phyloP scores from a whole-genome alignment of 2,329 filamentous ascomycete species.

The Talaromyces sp. region DNA sequence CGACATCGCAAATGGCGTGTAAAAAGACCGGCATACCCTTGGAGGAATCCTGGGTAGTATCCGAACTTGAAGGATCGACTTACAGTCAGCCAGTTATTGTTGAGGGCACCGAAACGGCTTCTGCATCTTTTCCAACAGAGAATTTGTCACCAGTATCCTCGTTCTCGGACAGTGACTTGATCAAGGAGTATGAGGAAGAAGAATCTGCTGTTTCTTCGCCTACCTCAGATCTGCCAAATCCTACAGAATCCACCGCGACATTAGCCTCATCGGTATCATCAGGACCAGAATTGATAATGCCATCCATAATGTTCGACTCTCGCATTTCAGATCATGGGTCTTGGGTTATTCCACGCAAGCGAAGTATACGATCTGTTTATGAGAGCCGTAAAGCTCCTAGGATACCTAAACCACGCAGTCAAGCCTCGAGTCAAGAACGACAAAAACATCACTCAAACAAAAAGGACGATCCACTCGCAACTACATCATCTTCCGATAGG shows the following conservation, averaged over 20 bases:
- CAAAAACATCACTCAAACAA: not conserved
- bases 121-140: not conserved
- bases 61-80: constrained; percentile 14
- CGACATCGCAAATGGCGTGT: not conserved
- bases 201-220: not conserved
- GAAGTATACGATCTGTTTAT: constrained; percentile 9
- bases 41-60: constrained; percentile 37
- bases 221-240: constrained; percentile 6
- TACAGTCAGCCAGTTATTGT: constrained; percentile 10
- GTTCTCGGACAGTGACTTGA: constrained; percentile 9
- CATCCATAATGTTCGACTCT: constrained; percentile 33
- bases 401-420: constrained; percentile 4
- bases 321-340: constrained; percentile 13
- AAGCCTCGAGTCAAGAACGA: not conserved
- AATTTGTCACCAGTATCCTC: constrained; percentile 8
- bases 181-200: constrained; percentile 13
- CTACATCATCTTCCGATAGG: not conserved
- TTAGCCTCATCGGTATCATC: constrained; percentile 25
- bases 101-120: not conserved
- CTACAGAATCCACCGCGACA: constrained; percentile 21
- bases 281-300: constrained; percentile 38
- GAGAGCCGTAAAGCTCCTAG: constrained; percentile 12
- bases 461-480: not conserved
- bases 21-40: constrained; percentile 19
- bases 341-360: constrained; percentile 14